These are phyloP conservation scores for Populus trichocarpa DNA, from an alignment of 441 rosid genomes.

Conservation along the genomic window DNA sequence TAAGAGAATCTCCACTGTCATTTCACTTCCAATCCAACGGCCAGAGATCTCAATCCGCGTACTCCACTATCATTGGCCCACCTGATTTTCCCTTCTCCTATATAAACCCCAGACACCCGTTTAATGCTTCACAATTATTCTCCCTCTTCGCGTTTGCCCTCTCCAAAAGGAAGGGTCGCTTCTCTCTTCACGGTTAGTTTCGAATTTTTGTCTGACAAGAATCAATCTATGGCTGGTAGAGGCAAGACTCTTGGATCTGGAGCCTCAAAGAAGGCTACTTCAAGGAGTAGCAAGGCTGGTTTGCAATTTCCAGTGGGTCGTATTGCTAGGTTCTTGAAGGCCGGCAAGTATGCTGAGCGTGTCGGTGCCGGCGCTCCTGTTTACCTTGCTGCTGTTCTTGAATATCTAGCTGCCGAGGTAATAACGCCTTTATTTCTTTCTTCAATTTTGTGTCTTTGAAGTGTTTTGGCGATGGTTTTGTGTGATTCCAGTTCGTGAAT, in stretches of 20 bases:
- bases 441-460: neutral
- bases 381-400: conserved; percentile 91
- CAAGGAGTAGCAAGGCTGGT: conserved; percentile 95
- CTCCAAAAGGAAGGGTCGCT: neutral
- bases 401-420: conserved; percentile 92
- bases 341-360: conserved; percentile 95
- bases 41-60: conserved; percentile 19
- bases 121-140: neutral
- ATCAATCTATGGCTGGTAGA: conserved; percentile 70
- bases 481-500: neutral
- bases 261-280: conserved; percentile 80
- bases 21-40: conserved; percentile 34
- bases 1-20: conserved; percentile 32
- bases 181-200: neutral
- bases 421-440: neutral
- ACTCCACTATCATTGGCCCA: conserved; percentile 38
- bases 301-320: conserved; percentile 95
- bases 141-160: neutral
- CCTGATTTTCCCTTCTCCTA: conserved; percentile 7
- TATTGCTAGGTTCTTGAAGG: conserved; percentile 90
- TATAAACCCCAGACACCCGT: conserved; percentile 7
- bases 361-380: conserved; percentile 98
- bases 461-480: neutral
- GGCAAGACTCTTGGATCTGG: conserved; percentile 91
- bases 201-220: neutral